Base-by-base conservation (phyloP, 495 filamentous ascomycete genomes). In the Penicillium subrubescens region DNA sequence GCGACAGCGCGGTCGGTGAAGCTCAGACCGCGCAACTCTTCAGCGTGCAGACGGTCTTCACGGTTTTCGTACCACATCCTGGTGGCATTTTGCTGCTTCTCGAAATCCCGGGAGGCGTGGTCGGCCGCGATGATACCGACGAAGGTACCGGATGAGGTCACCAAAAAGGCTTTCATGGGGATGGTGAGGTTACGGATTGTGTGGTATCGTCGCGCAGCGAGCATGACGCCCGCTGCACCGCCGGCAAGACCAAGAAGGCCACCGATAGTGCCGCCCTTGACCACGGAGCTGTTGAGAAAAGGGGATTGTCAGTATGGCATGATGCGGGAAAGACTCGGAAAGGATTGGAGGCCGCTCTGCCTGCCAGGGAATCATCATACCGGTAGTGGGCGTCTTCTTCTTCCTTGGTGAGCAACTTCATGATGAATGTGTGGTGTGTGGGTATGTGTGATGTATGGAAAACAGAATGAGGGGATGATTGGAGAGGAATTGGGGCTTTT, bases 351-450 rank as follows among this genome's bases (percentile, higher is more conserved):
- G 58, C 54, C 3, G 35, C 34, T 25, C 21, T 19, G 39, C 53
- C 11, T 19, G 29, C 2, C 19, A 48, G 10, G 54, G 51, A 29
- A 44, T 34, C 15, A 52, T 48, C 74, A 14, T 83, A 89, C 87
- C 80, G 72, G 77, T 89, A 89, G 76, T 87, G 86, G 48, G 79
- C 83, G 57, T 79, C 72, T 81, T 97, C 93, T 83, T 97, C 92
- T 87, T 97, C 93, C 72, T 93, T 93, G 57, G 91, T 94, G 73
- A 98, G 85, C 69, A 98, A 79, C 88, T 97, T 98, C 94, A 98
- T 98, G 46, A 58, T 85, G 72, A 35, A 61, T 64, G 25, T 56
- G 17, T 48, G 27, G 43, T 27, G 25, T 27, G 25, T 27, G 25
- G n/a, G 59, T 50, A 39, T 59, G 56, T 21, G 61, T 68, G 50